Percentiles rank a stretch among this genome's conserved stretches.
phyloP scores from a whole-genome alignment of 148 eudicot genomes.

The Camellia japonica region DNA sequence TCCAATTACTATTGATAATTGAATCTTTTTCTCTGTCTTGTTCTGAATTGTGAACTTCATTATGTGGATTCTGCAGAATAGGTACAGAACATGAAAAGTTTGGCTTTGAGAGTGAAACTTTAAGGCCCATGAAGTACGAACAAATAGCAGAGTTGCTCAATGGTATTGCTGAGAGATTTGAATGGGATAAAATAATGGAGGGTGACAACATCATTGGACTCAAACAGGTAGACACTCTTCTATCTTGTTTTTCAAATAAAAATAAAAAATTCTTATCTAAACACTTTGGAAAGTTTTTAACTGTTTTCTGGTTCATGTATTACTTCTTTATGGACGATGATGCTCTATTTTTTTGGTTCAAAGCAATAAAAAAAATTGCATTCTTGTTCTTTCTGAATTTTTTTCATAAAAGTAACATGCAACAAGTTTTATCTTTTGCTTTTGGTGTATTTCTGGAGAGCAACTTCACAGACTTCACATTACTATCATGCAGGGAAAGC shows the following conservation, averaged over 20 bases:
- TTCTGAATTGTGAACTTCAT: constrained; percentile 4
- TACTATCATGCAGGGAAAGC: constrained; percentile 60
- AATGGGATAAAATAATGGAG: constrained; percentile 96
- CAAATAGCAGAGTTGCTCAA: constrained; percentile 91
- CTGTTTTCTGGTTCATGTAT: background rate
- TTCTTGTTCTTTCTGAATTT: background rate
- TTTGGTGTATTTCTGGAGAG: background rate
- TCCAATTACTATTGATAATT: background rate
- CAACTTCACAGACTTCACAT: background rate
- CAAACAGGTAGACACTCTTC: constrained; percentile 61
- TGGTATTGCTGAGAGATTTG: constrained; percentile 92
- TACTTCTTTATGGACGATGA: background rate
- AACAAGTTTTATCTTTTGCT: background rate
- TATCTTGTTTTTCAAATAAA: background rate
- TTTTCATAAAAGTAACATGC: constrained; percentile 1
- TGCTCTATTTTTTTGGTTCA: background rate
- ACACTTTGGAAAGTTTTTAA: background rate
- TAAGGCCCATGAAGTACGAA: constrained; percentile 82
- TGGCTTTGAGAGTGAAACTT: constrained; percentile 80
- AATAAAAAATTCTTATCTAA: too few relatives aligned
- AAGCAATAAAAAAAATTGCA: background rate
- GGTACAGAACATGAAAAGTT: constrained; percentile 99
- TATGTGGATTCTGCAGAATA: constrained; percentile 52
- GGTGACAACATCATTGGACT: constrained; percentile 95
- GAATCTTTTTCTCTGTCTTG: background rate